A percentile compares a stretch with the other conserved stretches of the same genome.
phyloP scores from a whole-genome alignment of 1,284 basidiomycete species.

The Laetiporus sulphureus region DNA sequence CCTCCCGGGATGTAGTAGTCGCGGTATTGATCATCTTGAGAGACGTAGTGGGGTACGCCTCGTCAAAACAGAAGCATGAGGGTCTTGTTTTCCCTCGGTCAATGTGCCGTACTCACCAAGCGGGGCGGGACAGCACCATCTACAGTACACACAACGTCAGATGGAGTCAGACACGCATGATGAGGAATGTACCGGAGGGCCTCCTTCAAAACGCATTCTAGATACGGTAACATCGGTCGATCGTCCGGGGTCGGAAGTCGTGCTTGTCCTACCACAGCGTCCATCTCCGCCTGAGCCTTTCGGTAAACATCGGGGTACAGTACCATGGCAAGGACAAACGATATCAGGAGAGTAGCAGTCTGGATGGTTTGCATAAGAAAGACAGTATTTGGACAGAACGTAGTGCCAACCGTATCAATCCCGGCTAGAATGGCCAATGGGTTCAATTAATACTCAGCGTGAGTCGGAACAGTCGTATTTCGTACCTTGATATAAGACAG shows the following conservation, averaged over 20 bases:
- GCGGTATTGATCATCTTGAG: slow-evolving; percentile 44
- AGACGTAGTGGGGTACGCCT: slow-evolving; percentile 42
- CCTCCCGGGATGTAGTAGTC: slow-evolving; percentile 39
- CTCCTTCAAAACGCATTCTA: slow-evolving; percentile 44
- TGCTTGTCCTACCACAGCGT: slow-evolving; percentile 37
- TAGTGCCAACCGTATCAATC: slow-evolving; percentile 23
- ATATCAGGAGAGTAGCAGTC: slow-evolving; percentile 38
- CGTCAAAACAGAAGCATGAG: neutral
- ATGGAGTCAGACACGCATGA: neutral
- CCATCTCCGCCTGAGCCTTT: slow-evolving; percentile 49
- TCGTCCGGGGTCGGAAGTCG: slow-evolving; percentile 43
- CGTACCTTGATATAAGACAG: slow-evolving; percentile 38
- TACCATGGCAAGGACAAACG: slow-evolving; percentile 44
- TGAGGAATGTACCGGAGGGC: slow-evolving; percentile 33
- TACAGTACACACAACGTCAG: neutral
- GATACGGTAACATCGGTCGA: slow-evolving; percentile 43
- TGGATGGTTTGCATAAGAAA: slow-evolving; percentile 14
- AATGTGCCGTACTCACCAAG: slow-evolving; percentile 12
- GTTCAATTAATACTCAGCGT: slow-evolving; percentile 1
- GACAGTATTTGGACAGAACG: neutral
- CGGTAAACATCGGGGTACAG: slow-evolving; percentile 40
- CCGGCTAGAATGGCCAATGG: slow-evolving; percentile 17
- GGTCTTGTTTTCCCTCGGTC: neutral
- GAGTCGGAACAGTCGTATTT: neutral
- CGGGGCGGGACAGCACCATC: slow-evolving; percentile 19